Evolutionary conservation across 805 yeast genomes (phyloP).

Genomic region (Sporopachydermia lactativora): DNA sequence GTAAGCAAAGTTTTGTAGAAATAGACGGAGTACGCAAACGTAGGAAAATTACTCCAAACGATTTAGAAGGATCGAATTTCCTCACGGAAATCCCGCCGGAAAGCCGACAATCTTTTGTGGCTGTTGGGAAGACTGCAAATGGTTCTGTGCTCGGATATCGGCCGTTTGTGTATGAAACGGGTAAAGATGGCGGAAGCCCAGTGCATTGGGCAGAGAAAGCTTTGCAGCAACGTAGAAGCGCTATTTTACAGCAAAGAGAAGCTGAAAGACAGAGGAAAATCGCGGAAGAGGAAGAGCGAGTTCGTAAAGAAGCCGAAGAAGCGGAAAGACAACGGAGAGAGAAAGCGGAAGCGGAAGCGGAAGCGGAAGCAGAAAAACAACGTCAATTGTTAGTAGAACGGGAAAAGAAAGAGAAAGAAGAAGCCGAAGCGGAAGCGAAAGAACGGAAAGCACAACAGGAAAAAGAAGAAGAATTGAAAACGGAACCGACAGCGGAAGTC

Average conservation of each 20-base stretch:
- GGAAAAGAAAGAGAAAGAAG: neutral
- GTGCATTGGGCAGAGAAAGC: neutral
- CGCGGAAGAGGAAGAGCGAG: neutral
- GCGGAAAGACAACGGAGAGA: neutral
- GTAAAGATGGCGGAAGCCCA: neutral
- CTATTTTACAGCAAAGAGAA: neutral
- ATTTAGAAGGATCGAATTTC: neutral
- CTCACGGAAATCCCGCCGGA: neutral
- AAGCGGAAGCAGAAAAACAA: conserved; percentile 1
- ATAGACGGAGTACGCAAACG: neutral
- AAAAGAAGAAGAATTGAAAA: neutral
- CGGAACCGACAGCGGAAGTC: no score
- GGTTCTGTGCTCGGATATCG: neutral
- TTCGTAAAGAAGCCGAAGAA: neutral
- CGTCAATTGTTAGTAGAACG: neutral
- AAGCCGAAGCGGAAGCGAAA: neutral
- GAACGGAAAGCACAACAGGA: neutral
- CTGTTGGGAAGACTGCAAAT: neutral
- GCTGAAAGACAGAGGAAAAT: neutral
- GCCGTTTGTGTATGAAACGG: neutral
- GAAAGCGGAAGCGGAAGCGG: neutral
- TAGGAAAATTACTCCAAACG: neutral
- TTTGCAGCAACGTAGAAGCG: neutral
- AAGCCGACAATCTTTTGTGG: neutral
- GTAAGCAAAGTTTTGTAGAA: neutral